phyloP scores from a whole-genome alignment of 495 filamentous ascomycete species.

The Trypethelium eluteriae region DNA sequence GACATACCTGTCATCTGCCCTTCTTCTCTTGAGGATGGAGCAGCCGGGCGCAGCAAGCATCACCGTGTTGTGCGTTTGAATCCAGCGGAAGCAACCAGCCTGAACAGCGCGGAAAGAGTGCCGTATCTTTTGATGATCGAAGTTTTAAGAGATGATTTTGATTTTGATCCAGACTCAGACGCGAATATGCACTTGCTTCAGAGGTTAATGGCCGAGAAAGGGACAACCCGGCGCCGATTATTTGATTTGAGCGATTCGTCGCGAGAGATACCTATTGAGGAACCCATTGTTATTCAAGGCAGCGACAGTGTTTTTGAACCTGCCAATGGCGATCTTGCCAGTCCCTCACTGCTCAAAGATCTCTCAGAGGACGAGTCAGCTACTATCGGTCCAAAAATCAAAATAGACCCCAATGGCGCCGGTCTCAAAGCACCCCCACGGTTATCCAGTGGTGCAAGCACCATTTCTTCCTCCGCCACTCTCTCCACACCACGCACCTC shows the following conservation, averaged over 20 bases:
- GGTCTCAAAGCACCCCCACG: conserved; percentile 22
- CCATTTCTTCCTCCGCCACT: conserved; percentile 42
- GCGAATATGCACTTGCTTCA: conserved; percentile 56
- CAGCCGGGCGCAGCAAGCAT: conserved; percentile 56
- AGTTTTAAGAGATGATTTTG: conserved; percentile 64
- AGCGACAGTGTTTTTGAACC: conserved; percentile 73
- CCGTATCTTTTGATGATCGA: conserved; percentile 72
- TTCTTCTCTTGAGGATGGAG: conserved; percentile 55
- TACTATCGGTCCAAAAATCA: conserved; percentile 12
- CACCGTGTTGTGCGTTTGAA: conserved; percentile 69
- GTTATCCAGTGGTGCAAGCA: conserved; percentile 47
- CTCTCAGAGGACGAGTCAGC: conserved; percentile 34
- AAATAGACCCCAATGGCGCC: not conserved
- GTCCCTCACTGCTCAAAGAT: conserved; percentile 54
- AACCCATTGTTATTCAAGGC: conserved; percentile 36
- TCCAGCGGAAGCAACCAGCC: conserved; percentile 66
- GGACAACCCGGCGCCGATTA: conserved; percentile 49
- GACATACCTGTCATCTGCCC: conserved; percentile 71
- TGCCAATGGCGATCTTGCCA: conserved; percentile 60
- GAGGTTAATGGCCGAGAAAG: conserved; percentile 55
- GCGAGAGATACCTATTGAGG: conserved; percentile 32
- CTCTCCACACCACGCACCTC: conserved; percentile 54
- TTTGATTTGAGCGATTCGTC: conserved; percentile 59
- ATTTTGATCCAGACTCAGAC: conserved; percentile 59
- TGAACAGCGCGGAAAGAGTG: conserved; percentile 73